A percentile compares a stretch with the other conserved stretches of the same genome.
phyloP scores from a whole-genome alignment of 805 yeast species.

The Teunomyces cretensis region DNA sequence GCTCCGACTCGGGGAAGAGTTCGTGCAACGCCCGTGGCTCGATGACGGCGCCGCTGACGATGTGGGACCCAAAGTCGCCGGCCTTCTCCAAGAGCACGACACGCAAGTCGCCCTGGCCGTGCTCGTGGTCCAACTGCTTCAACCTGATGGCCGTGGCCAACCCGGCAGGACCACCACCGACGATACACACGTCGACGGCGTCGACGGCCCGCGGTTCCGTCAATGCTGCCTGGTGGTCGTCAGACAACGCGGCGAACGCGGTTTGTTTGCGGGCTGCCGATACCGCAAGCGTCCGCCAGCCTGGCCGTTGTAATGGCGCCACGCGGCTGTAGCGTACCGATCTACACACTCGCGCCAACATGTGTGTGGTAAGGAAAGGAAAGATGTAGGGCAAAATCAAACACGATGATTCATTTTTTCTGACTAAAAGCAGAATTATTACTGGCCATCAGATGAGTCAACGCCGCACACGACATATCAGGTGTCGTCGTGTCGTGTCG shows the following conservation, averaged over 20 bases:
- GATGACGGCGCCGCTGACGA: constrained; percentile 88
- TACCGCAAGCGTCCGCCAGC: background rate
- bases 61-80: constrained; percentile 90
- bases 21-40: constrained; percentile 90
- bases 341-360: background rate
- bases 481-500: too few species aligned
- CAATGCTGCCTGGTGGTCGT: constrained; percentile 4
- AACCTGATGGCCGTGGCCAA: constrained; percentile 87
- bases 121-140: constrained; percentile 76
- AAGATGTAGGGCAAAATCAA: background rate
- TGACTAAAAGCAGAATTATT: background rate
- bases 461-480: background rate
- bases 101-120: constrained; percentile 66
- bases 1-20: constrained; percentile 68
- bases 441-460: background rate
- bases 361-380: background rate
- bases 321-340: background rate
- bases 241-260: background rate
- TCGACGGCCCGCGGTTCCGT: constrained; percentile 76
- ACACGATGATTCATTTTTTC: background rate
- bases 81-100: constrained; percentile 92
- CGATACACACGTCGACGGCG: constrained; percentile 89
- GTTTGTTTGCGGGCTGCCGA: background rate
- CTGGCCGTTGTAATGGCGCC: background rate
- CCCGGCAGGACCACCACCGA: constrained; percentile 99